Percentiles rank a stretch among this genome's conserved stretches.
These are phyloP conservation scores for Amyloporia xantha DNA, from an alignment of 768 basidiomycete species.

Conservation along the genomic window DNA sequence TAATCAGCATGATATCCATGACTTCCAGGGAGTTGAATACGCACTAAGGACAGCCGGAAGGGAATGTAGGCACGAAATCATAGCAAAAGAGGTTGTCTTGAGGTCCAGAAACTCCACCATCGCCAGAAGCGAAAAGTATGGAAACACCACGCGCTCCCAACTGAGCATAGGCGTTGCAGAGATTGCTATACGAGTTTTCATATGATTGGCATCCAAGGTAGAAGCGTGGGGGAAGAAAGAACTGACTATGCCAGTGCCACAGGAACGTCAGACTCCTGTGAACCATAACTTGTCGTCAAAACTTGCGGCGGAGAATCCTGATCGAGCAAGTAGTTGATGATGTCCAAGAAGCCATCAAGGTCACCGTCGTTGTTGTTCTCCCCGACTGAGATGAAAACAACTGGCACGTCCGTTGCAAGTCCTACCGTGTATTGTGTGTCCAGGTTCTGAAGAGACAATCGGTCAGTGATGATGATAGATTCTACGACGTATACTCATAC, in stretches of 20 bases:
- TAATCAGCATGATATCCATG: background rate
- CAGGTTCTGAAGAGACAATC: slow-evolving; percentile 18
- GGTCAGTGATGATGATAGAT: slow-evolving; percentile 13
- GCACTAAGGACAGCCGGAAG: slow-evolving; percentile 29
- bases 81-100: slow-evolving; percentile 18
- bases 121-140: slow-evolving; percentile 31
- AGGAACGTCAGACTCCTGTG: slow-evolving; percentile 40
- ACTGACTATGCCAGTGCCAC: slow-evolving; percentile 16
- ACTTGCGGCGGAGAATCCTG: slow-evolving; percentile 42
- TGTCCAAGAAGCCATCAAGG: slow-evolving; percentile 33
- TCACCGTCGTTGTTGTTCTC: slow-evolving; percentile 17
- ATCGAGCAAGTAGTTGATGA: slow-evolving; percentile 49
- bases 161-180: slow-evolving; percentile 28
- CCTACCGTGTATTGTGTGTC: slow-evolving; percentile 30
- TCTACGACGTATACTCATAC: background rate
- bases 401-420: slow-evolving; percentile 24
- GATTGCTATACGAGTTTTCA: slow-evolving; percentile 31
- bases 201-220: slow-evolving; percentile 34
- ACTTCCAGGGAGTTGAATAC: slow-evolving; percentile 1
- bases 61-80: slow-evolving; percentile 29
- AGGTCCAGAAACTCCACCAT: slow-evolving; percentile 27
- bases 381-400: slow-evolving; percentile 26
- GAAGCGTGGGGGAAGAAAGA: slow-evolving; percentile 33
- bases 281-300: slow-evolving; percentile 66
- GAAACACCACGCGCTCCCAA: slow-evolving; percentile 29